Base-by-base conservation (phyloP, 106 monocot species). In the Dendrobium chrysotoxum region DNA sequence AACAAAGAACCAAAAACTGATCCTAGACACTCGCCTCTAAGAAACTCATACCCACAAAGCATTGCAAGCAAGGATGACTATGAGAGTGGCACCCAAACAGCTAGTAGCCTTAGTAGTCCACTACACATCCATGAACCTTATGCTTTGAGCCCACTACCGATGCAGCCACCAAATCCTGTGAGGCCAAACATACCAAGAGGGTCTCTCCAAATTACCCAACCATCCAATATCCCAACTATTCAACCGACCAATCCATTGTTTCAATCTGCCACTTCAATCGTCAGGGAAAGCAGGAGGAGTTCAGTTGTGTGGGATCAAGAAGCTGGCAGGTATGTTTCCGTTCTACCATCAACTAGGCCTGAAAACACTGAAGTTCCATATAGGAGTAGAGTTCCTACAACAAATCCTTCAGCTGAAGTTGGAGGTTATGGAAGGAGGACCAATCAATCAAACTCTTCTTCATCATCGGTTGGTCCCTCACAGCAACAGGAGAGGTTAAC, bases 251-350 rank as follows among this genome's bases (percentile, higher is more conserved):
- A 73, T 21, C 92, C 95, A 23, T 74, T 95, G 81, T 95, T 92
- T 72, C 90, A 92, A 12, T 78, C 90, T 13, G 82, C 84, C n/a
- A 80, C 85, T 30, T 74, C 88, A n/a, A 53, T 81, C 71, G 45
- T 82, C 77, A 85, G 90, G 81, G 93, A 94, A 17, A 86, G 46
- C 65, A 86, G 84, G 45, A 92, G 83, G 73, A 77, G 89, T 4
- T 99, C 93, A 0, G 98, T 99, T 28, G 87, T 99, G 40, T 99
- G 98, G 98, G 98, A 99, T 72, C 95, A 87, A 82, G 95, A 99
- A 79, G 92, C 98, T 35, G 98, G 98, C 3, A 86, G 98, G 28
- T 99, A 93, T 46, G 86, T 95, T 4, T 99, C 98, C 10, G 91
- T 93, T 10, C 66, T 86, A 7, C 45, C 86, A 35, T 35, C 89